Conservation (phyloP, 2,329 filamentous ascomycete species). For the Botrytis hyacinthi region DNA sequence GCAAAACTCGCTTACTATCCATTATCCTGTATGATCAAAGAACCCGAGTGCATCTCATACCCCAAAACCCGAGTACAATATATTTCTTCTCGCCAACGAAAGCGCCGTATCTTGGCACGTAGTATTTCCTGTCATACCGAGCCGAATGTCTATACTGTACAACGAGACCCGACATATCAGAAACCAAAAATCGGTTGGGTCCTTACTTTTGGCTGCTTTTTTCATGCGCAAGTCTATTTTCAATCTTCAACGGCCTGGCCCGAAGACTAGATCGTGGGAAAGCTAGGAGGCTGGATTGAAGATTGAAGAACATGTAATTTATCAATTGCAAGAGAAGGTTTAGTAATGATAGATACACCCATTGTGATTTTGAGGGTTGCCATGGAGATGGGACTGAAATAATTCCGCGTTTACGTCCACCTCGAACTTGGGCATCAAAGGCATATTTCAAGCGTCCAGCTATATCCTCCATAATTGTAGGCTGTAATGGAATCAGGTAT, state of each 20-base stretch:
- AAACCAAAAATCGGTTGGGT: neutral
- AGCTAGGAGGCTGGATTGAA: no score
- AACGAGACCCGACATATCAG: neutral
- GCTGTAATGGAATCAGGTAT: neutral
- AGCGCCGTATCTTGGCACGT: neutral
- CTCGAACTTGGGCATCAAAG: neutral
- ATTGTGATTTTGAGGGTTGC: neutral
- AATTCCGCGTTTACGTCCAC: neutral
- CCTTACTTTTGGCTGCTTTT: neutral
- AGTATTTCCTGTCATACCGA: neutral
- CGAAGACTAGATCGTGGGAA: neutral
- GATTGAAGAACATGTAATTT: neutral
- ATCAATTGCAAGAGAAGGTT: neutral
- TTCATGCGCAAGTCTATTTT: neutral
- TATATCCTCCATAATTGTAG: neutral
- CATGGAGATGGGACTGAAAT: neutral
- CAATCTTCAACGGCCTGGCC: neutral
- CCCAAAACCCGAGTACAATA: neutral
- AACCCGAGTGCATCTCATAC: neutral
- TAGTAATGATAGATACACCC: neutral
- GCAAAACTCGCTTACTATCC: no score
- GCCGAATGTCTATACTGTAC: neutral
- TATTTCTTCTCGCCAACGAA: neutral
- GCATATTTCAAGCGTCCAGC: neutral
- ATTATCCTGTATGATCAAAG: no score